A percentile compares a stretch with the other conserved stretches of the same genome.
phyloP scores from a whole-genome alignment of 1,139 yeast species.

The Nakaseomyces uthaithaninus region DNA sequence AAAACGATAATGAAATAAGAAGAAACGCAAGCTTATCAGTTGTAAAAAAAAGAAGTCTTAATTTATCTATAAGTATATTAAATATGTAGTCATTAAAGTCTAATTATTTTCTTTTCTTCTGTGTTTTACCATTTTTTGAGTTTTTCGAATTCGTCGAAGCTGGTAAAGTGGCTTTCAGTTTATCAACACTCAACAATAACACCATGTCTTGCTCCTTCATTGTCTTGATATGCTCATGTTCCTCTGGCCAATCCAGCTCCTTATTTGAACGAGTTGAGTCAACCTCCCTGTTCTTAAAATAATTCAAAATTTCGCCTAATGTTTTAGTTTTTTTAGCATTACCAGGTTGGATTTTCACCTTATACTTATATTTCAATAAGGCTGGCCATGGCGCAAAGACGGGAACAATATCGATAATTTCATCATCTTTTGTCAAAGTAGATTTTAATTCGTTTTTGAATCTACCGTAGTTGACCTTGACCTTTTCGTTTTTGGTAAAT shows the following conservation, averaged over 20 bases:
- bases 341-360: slow-evolving; percentile 83
- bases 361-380: slow-evolving; percentile 64
- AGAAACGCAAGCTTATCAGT: no score
- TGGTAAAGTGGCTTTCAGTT: slow-evolving; percentile 38
- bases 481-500: slow-evolving; percentile 35
- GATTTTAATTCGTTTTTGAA: slow-evolving; percentile 36
- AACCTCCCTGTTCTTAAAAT: slow-evolving; percentile 48
- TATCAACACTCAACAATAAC: slow-evolving; percentile 46
- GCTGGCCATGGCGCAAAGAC: slow-evolving; percentile 92
- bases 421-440: slow-evolving; percentile 34
- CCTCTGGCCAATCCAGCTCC: slow-evolving; percentile 63
- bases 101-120: slow-evolving; percentile 5
- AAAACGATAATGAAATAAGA: no score
- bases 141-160: slow-evolving; percentile 14
- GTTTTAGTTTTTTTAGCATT: slow-evolving; percentile 84
- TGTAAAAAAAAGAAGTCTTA: no score
- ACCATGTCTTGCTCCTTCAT: slow-evolving; percentile 51
- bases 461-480: slow-evolving; percentile 28
- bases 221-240: slow-evolving; percentile 48
- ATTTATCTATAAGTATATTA: no score
- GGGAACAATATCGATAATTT: slow-evolving; percentile 59
- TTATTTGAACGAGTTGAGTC: slow-evolving; percentile 45
- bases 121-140: slow-evolving; percentile 8
- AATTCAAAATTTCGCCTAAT: slow-evolving; percentile 55
- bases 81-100: background rate